A percentile compares a stretch with the other conserved stretches of the same genome.
These are phyloP conservation scores for Suhomyces pyralidae DNA, from an alignment of 805 yeast genomes.

Conservation along the genomic window DNA sequence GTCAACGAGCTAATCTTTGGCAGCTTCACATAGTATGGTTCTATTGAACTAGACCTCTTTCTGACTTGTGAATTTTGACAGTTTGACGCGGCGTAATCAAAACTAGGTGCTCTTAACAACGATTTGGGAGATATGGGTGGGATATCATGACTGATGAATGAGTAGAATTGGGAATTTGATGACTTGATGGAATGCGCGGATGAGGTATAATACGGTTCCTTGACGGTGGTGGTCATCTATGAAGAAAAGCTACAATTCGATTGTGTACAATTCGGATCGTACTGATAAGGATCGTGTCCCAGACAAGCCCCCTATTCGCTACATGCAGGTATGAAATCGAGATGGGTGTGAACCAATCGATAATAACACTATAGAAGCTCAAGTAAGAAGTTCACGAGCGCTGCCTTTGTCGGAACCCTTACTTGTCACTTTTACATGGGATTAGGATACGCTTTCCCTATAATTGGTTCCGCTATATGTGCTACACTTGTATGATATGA, in stretches of 20 bases:
- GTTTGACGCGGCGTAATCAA: neutral
- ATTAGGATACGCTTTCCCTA: too few relatives aligned
- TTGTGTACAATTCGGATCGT: neutral
- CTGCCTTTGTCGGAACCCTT: neutral
- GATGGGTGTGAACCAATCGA: neutral
- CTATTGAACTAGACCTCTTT: conserved; percentile 10
- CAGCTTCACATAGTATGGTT: conserved; percentile 15
- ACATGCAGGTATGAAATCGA: neutral
- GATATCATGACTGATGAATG: conserved; percentile 7
- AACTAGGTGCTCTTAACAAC: conserved; percentile 1
- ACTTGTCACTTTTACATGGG: neutral
- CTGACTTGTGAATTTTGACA: neutral
- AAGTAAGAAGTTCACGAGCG: neutral
- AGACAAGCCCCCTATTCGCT: neutral
- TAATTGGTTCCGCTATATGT: neutral
- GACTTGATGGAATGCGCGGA: conserved; percentile 10
- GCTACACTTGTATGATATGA: neutral
- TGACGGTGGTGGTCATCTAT: conserved; percentile 6
- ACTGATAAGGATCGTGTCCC: neutral
- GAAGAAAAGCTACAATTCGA: neutral
- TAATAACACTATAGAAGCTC: neutral
- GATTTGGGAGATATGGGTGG: neutral
- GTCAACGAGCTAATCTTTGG: conserved; percentile 3
- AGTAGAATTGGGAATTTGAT: conserved; percentile 7
- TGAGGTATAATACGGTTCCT: conserved; percentile 14